A percentile compares a stretch with the other conserved stretches of the same genome.
phyloP scores from a whole-genome alignment of 1,284 basidiomycete genomes.

The Cronartium ribicola region DNA sequence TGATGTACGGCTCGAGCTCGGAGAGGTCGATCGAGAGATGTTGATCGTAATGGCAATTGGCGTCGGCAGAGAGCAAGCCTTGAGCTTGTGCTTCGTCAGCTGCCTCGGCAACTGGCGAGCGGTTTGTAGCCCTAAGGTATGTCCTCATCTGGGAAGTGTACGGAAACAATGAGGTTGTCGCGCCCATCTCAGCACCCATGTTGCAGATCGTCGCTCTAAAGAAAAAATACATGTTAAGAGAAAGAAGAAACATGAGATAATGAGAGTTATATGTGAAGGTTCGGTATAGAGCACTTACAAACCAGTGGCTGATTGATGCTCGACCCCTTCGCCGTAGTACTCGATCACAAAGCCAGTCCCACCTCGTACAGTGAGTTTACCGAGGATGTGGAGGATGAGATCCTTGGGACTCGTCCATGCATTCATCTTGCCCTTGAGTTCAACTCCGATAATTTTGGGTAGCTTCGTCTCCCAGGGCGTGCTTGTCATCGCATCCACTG shows the following conservation, averaged over 20 bases:
- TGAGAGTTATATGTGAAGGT: background rate
- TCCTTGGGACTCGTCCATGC: constrained; percentile 97
- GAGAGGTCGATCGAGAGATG: constrained; percentile 91
- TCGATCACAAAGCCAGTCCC: constrained; percentile 95
- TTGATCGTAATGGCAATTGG: constrained; percentile 91
- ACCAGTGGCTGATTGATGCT: constrained; percentile 87
- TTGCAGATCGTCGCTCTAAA: constrained; percentile 53
- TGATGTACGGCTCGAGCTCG: constrained; percentile 86
- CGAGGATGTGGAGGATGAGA: constrained; percentile 88
- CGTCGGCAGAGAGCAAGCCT: constrained; percentile 71
- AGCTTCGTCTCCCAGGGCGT: constrained; percentile 99
- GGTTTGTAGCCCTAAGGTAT: constrained; percentile 77
- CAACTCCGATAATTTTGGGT: constrained; percentile 64
- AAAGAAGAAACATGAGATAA: background rate
- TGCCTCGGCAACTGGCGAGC: constrained; percentile 77
- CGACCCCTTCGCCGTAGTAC: constrained; percentile 94
- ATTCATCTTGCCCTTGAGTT: constrained; percentile 78
- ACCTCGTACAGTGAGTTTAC: constrained; percentile 89
- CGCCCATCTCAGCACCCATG: constrained; percentile 99
- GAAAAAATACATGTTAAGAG: background rate
- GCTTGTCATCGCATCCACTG: constrained; percentile 95
- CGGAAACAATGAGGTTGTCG: constrained; percentile 95
- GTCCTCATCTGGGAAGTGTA: constrained; percentile 80
- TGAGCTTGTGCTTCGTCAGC: constrained; percentile 75
- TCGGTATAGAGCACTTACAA: constrained; percentile 42